These are phyloP conservation scores for Echites panduratus DNA, from an alignment of 257 asterid species.

Conservation along the genomic window DNA sequence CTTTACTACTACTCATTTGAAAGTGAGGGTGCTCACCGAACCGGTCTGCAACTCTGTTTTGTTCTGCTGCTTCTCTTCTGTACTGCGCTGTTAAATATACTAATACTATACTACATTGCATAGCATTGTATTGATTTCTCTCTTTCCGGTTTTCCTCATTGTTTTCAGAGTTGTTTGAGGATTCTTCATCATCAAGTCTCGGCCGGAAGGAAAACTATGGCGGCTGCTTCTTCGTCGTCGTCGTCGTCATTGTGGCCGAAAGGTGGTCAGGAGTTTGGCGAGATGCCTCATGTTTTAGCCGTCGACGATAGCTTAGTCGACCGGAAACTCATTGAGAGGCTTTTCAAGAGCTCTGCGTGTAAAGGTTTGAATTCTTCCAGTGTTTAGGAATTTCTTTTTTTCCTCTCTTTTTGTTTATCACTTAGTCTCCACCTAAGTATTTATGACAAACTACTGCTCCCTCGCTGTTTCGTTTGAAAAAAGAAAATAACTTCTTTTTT, in stretches of 20 bases:
- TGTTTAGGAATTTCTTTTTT: not conserved
- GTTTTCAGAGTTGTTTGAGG: not conserved
- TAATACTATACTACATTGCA: not conserved
- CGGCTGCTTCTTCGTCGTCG: slow-evolving; percentile 10
- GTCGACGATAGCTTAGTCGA: slow-evolving; percentile 29
- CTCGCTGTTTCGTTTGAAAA: not conserved
- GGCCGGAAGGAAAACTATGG: not conserved
- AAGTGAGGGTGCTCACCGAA: too few relatives aligned
- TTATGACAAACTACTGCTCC: not conserved
- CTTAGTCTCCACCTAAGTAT: not conserved
- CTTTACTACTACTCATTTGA: not conserved
- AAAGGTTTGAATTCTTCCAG: slow-evolving; percentile 16
- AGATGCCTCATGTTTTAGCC: slow-evolving; percentile 30
- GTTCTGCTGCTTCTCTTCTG: too few relatives aligned
- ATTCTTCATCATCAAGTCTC: not conserved
- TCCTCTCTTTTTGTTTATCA: not conserved
- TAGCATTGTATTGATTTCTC: not conserved
- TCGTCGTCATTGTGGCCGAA: not conserved
- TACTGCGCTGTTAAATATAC: too few relatives aligned
- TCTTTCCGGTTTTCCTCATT: not conserved
- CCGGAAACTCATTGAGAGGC: slow-evolving; percentile 25
- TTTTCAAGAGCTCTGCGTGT: slow-evolving; percentile 23
- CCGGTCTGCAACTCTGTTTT: too few relatives aligned
- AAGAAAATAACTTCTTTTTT: not conserved
- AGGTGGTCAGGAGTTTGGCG: slow-evolving; percentile 14